Evolutionary conservation across 2,329 filamentous ascomycete genomes (phyloP), one percentile per base, ranked within the genome.

Genomic region (Pseudocercospora fijiensis): DNA sequence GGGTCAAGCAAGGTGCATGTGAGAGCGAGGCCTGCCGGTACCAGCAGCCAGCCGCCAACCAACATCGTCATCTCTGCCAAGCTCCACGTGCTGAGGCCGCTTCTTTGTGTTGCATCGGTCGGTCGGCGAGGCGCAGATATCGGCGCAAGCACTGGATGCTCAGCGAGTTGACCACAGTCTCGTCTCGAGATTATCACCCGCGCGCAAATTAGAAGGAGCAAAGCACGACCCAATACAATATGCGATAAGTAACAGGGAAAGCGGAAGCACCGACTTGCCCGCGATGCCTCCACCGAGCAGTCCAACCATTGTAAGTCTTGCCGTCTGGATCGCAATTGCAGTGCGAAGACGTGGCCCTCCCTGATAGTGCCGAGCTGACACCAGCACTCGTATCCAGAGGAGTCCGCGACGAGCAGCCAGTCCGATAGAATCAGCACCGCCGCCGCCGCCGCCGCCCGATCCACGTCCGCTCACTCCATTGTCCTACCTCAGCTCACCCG

Each of bases 401-500:
- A 41, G 53, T 33, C n/a, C 53, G 16, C 53, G 53, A 33, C 53
- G 53, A 22, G 28, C 53, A 22, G 53, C 53, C 20, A 58, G 57
- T 47, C 33, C 57, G 16, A 57, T 26, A 56, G 27, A 47, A 56
- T 49, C 55, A 53, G 62, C 63, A 37, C 62, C 65, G n/a, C n/a
- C n/a, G n/a, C n/a, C n/a, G n/a, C n/a, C n/a, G n/a, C n/a, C n/a
- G n/a, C n/a, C n/a, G 60, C 58, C 61, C 45, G 63, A 47, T 18
- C 61, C 62, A 43, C 71, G 70, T 18, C 71, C 68, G 26, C 69
- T 72, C 58, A 71, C 71, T n/a, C 73, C 72, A 16, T 69, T 73
- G 26, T 73, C 75, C 24, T 84, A 85, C 68, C 76, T 83, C 45
- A 81, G 80, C 59, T 81, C 79, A 69, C 79, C 83, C 55, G 79